Evolutionary conservation across 768 basidiomycete genomes (phyloP), one percentile per base, ranked within the genome.

Genomic region (Leucocoprinus sp.): DNA sequence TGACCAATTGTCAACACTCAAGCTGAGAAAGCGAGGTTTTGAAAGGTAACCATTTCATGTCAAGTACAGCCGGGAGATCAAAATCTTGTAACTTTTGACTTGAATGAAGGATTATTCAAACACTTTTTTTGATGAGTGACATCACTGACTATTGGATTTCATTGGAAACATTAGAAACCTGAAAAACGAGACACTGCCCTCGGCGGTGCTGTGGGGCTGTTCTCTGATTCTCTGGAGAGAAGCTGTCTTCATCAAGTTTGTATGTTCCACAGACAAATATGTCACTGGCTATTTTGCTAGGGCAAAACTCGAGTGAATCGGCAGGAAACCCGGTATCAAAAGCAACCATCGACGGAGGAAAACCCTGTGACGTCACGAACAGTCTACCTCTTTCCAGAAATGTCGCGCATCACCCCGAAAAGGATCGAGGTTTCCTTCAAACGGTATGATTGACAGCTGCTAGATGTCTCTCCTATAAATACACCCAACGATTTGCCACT

Each of bases 241-340:
- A 18, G n/a, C 46, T 43, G 46, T 54, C 51, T 46, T 65, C 67
- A 24, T 81, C 69, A 17, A 98, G 72, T 54, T 89, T 81, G 65
- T 99, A 99, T 0, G 95, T 97, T 17, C 95, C 95, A 55, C 90
- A 91, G 1, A 83, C 84, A 49, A 97, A 74, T 21, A 96, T 63
- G 52, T 83, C 66, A 2, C 69, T 64, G 39, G 69, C 70, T 19
- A 67, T 65, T 9, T 71, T 69, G 45, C 75, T 75, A 4, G 93
- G 93, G 54, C 89, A 93, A 60, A 93, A 97, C 56, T 98, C 96
- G 44, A 92, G 72, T 8, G 85, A 80, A 62, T 96, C 93, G 17
- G 92, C 93, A 8, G 91, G 91, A 56, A 78, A 82, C n/a, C 67
- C 62, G 1, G 92, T 95, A 61, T 90, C 79, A 42, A 67, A 60